Base-by-base conservation (phyloP, 2,329 filamentous ascomycete species). In the Xylariaceae sp. region DNA sequence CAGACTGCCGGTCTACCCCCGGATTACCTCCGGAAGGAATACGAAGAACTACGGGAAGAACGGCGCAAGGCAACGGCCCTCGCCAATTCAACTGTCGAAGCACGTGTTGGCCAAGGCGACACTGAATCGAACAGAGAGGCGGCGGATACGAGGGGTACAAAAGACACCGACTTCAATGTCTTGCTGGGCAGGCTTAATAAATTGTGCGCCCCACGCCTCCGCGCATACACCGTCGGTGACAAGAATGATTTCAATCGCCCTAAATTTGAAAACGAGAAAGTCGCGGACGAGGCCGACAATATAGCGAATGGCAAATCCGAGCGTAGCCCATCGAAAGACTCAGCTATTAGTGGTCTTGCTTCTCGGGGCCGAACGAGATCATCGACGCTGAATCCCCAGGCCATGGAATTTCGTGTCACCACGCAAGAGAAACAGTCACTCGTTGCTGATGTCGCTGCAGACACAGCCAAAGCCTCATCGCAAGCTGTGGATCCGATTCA, bases 321-420 rank as follows among this genome's bases (percentile, higher is more conserved):
- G 39, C 42, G 22, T 13, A 56, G 53, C 39, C 48, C 49, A 42
- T 59, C 61, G 16, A 48, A 12, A 29, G 61, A 61, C 48, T 61
- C 60, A 9, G 57, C 42, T 15, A 47, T 63, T 49, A 56, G 58
- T 52, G 58, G 55, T 22, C 12, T 60, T 19, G 54, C 58, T 8
- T 40, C 44, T 19, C 30, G 29, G 36, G 39, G 42, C n/a, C 47
- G 49, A 29, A 54, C 51, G 40, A 56, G 54, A 50, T 42, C 42
- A 13, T 59, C 47, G 15, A 54, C 41, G 1, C 36, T 68, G 53
- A 68, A 68, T 50, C 66, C 66, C 1, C 36, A 56, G 40, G 66
- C 66, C 10, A 21, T 54, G 6, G 65, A 68, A 36, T 68, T 67
- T 46, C 52, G 37, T 19, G 53, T 29, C 41, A 10, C 48, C n/a